These are phyloP conservation scores for Ajuga chamaepitys DNA, from an alignment of 257 asterid species.

Conservation along the genomic window DNA sequence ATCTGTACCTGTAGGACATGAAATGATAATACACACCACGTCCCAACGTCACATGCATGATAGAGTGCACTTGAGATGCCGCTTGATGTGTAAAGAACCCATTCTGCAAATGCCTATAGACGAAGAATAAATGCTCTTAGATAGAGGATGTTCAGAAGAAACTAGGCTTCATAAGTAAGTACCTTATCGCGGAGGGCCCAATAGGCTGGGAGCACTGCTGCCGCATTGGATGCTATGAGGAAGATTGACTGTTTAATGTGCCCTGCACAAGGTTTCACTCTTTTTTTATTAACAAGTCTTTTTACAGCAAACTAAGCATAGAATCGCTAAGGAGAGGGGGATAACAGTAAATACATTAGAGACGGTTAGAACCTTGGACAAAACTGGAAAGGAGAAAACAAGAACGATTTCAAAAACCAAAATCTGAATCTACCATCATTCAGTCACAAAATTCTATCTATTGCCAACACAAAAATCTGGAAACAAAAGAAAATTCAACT, in stretches of 20 bases:
- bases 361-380: too few species aligned
- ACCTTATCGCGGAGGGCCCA: constrained; percentile 97
- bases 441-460: too few species aligned
- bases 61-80: constrained; percentile 90
- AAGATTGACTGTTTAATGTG: constrained; percentile 73
- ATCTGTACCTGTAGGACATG: constrained; percentile 72
- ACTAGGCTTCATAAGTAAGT: background rate
- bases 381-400: background rate
- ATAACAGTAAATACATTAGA: too few species aligned
- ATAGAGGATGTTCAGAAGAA: background rate
- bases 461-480: too few species aligned
- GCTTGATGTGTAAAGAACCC: constrained; percentile 89
- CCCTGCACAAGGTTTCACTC: constrained; percentile 56
- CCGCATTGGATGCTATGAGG: constrained; percentile 92
- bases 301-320: constrained; percentile 14
- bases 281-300: constrained; percentile 27
- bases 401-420: too few species aligned
- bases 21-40: constrained; percentile 79
- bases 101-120: constrained; percentile 88
- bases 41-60: constrained; percentile 95
- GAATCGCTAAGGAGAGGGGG: too few species aligned
- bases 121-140: background rate
- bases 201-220: constrained; percentile 90
- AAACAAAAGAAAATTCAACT: too few species aligned
- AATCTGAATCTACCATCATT: too few species aligned